Percentiles rank a stretch among this genome's conserved stretches.
These are phyloP conservation scores for Nicotiana paniculata DNA, from an alignment of 257 asterid genomes.

Conservation along the genomic window DNA sequence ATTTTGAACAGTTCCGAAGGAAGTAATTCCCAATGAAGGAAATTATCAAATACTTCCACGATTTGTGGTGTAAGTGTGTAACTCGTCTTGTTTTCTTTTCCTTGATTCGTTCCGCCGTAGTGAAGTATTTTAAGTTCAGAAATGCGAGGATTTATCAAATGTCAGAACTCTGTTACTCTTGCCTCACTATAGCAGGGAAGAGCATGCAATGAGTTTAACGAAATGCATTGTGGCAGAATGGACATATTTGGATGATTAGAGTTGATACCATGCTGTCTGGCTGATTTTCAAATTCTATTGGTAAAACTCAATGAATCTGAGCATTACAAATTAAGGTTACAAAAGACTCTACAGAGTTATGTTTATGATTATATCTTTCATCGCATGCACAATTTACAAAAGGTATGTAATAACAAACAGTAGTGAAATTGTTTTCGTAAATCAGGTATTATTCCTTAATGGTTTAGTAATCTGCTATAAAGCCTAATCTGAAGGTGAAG, in stretches of 20 bases:
- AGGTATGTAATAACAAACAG: not conserved
- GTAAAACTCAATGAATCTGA: not conserved
- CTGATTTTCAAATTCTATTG: not conserved
- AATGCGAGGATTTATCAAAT: not conserved
- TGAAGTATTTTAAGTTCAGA: not conserved
- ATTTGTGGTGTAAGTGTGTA: not conserved
- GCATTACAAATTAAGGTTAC: not conserved
- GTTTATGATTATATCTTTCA: not conserved
- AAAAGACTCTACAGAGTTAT: not conserved
- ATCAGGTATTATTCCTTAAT: not conserved
- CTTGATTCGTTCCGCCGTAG: not conserved
- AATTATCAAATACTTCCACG: not conserved
- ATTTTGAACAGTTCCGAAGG: not conserved
- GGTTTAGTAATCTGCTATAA: not conserved
- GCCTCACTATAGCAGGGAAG: not conserved
- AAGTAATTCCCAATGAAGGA: not conserved
- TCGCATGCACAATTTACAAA: not conserved
- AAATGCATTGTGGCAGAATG: not conserved
- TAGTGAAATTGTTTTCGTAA: not conserved
- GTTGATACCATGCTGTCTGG: not conserved
- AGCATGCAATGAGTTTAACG: not conserved
- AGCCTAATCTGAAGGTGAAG: not conserved
- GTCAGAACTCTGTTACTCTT: not conserved
- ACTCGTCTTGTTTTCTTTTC: not conserved
- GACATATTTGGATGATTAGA: conserved; percentile 1